Evolutionary conservation across 495 filamentous ascomycete genomes (phyloP).

Genomic region (Neurospora tetrasperma): DNA sequence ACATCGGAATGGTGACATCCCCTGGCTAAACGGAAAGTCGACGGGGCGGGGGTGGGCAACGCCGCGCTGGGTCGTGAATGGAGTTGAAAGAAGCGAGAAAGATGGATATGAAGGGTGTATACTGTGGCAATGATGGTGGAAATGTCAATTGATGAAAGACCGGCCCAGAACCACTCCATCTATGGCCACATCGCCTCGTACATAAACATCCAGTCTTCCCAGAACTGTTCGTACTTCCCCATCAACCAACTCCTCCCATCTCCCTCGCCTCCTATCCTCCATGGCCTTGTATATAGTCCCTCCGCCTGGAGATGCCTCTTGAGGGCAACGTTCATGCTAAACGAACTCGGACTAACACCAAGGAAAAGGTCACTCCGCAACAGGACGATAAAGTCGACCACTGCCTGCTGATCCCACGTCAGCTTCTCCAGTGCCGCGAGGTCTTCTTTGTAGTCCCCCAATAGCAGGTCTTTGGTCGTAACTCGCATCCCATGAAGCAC

Average conservation of each 20-base stretch:
- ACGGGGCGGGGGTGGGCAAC: not conserved
- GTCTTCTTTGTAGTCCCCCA: slow-evolving; percentile 17
- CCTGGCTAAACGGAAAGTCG: not conserved
- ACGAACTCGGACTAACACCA: slow-evolving; percentile 35
- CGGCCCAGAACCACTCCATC: not conserved
- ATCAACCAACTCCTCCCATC: slow-evolving; percentile 34
- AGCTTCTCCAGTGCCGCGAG: slow-evolving; percentile 20
- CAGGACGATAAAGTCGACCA: slow-evolving; percentile 33
- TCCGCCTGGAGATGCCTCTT: slow-evolving; percentile 31
- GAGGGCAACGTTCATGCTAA: slow-evolving; percentile 34
- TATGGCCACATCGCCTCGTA: slow-evolving; percentile 37
- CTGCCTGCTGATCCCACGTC: slow-evolving; percentile 37
- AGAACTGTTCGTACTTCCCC: slow-evolving; percentile 30
- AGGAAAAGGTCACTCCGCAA: slow-evolving; percentile 31
- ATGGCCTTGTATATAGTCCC: slow-evolving; percentile 30
- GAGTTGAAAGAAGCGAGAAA: not conserved
- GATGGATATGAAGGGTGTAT: not conserved
- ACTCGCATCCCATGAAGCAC: slow-evolving; percentile 15
- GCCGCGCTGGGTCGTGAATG: not conserved
- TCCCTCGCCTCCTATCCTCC: slow-evolving; percentile 30
- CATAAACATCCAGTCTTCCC: slow-evolving; percentile 39
- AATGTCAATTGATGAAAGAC: not conserved
- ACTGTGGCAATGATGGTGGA: not conserved
- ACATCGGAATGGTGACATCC: not conserved
- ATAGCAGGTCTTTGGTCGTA: slow-evolving; percentile 24